These are phyloP conservation scores for Ogataea neopini DNA, from an alignment of 805 yeast species.

Conservation along the genomic window DNA sequence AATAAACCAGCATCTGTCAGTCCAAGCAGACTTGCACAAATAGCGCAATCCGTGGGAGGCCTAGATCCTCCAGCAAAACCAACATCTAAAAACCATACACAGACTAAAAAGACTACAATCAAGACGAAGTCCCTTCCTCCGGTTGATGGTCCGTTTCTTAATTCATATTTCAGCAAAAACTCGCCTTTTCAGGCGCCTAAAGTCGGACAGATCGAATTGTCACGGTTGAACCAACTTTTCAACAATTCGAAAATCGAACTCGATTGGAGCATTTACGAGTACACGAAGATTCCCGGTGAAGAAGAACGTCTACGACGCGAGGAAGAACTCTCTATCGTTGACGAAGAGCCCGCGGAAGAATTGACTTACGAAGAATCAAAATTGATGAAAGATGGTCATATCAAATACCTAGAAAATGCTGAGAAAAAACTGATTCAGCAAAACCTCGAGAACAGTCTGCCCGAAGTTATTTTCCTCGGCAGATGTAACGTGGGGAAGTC, in stretches of 20 bases:
- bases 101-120: not conserved
- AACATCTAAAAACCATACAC: no score
- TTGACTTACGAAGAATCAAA: slow-evolving; percentile 7
- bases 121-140: no score
- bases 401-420: slow-evolving; percentile 26
- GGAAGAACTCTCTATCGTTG: not conserved
- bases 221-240: slow-evolving; percentile 41
- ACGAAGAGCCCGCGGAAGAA: slow-evolving; percentile 2
- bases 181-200: slow-evolving; percentile 11
- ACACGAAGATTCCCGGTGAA: slow-evolving; percentile 60
- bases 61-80: no score
- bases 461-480: slow-evolving; percentile 78
- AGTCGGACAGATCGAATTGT: slow-evolving; percentile 10
- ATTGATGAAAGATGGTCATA: slow-evolving; percentile 30
- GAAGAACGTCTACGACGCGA: slow-evolving; percentile 20
- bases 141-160: slow-evolving; percentile 25
- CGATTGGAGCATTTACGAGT: slow-evolving; percentile 62
- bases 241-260: slow-evolving; percentile 45
- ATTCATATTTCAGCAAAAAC: slow-evolving; percentile 14
- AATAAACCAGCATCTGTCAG: not conserved
- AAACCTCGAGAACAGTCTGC: slow-evolving; percentile 41
- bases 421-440: slow-evolving; percentile 23
- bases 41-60: not conserved
- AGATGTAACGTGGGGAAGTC: slow-evolving; percentile 89
- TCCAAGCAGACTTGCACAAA: slow-evolving; percentile 1